Base-by-base conservation (phyloP, 2,329 filamentous ascomycete genomes). In the Thielaviopsis punctulata region DNA sequence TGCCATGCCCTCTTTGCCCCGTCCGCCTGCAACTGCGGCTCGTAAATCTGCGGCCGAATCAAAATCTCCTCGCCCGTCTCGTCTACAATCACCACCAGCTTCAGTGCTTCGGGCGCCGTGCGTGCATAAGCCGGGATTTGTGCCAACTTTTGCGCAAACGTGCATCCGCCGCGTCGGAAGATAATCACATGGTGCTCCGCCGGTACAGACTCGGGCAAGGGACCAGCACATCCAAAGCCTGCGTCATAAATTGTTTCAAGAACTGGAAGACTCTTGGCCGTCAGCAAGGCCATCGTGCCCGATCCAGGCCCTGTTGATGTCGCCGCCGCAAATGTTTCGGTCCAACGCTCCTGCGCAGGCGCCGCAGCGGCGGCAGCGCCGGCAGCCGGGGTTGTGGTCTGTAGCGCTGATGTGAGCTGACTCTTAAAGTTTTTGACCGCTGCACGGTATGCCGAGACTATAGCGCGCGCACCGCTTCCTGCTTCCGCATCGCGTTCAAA, bases 161-260 rank as follows among this genome's bases (percentile, higher is more conserved):
- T 83, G 68, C 92, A 98, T 1, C 79, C 80, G 39, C 92, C 90
- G 5, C 92, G 80, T 24, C 77, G 80, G 59, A 96, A 73, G 48
- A 95, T 76, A 55, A 98, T 80, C 55, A 96, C 71, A 49, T 95
- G 82, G 66, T 94, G 72, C 45, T 70, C 65, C 24, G 70, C 70
- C 2, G 73, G 66, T 0, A 69, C 73, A 15, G 63, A 60, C n/a
- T 75, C 71, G 2, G 74, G 73, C 2, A 79, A 64, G 3, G 69
- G 68, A n/a, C 70, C 68, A 54, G 73, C 69, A 64, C 90, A 92
- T 9, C 80, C 76, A 15, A 83, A 69, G 52, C 73, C 82, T 8
- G 82, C 82, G 19, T 90, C 75, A 66, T 81, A 90, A 58, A 93
- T 69, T 1, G 68, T 77, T 15, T 49, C 54, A 19, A 55, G 44